Evolutionary conservation across 2,329 filamentous ascomycete genomes (phyloP).

Genomic region (Xylaria sp.): DNA sequence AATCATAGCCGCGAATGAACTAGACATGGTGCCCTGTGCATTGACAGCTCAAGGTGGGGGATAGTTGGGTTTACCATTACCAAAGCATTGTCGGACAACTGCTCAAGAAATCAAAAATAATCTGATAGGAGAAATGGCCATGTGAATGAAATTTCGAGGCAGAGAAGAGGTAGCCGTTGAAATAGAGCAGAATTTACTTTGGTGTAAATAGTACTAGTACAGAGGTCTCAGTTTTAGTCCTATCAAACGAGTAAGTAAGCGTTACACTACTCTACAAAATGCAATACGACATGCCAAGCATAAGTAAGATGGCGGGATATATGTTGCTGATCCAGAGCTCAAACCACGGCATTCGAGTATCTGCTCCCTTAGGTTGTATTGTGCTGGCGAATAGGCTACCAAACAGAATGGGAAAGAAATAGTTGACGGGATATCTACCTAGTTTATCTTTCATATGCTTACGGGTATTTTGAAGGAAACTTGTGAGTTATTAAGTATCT

Average conservation of each 20-base stretch:
- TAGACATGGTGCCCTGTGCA: not conserved
- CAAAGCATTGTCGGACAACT: not conserved
- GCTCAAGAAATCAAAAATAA: not conserved
- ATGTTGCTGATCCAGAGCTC: not conserved
- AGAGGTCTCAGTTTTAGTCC: not conserved
- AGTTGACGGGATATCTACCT: too few species aligned
- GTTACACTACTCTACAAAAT: not conserved
- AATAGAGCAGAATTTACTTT: too few species aligned
- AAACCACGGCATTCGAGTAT: too few species aligned
- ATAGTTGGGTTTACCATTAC: not conserved
- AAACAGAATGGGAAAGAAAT: too few species aligned
- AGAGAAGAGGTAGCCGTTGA: too few species aligned
- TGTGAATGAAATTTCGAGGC: too few species aligned
- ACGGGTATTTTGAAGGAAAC: too few species aligned
- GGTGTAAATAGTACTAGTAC: too few species aligned
- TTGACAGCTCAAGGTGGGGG: conserved; percentile 3
- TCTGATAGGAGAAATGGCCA: too few species aligned
- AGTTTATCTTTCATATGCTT: too few species aligned
- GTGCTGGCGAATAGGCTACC: too few species aligned
- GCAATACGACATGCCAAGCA: not conserved
- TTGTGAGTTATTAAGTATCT: not conserved
- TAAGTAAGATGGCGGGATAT: not conserved
- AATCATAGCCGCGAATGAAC: not conserved
- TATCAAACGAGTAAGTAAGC: not conserved
- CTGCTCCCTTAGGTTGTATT: too few species aligned